phyloP scores from a whole-genome alignment of 108 stramenopile species.

The Epithemia pelagica region DNA sequence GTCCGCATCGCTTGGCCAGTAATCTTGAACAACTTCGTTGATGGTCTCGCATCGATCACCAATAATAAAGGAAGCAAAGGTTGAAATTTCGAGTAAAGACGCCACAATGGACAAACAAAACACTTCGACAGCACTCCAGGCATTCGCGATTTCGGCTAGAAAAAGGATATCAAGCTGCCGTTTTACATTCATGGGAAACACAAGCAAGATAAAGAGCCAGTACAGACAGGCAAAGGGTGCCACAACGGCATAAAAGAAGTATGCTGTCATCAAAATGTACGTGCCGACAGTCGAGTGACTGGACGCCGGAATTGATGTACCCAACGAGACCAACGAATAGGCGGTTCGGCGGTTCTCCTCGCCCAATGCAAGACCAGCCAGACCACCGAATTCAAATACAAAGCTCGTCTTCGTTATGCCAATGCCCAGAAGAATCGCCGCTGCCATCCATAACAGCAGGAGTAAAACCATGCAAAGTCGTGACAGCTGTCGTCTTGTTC shows the following conservation, averaged over 20 bases:
- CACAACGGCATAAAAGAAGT: conserved; percentile 81
- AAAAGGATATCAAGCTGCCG: conserved; percentile 41
- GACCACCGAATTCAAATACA: conserved; percentile 78
- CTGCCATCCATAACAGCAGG: conserved; percentile 8
- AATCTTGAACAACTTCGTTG: conserved; percentile 42
- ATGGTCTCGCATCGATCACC: conserved; percentile 69
- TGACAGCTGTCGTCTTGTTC: conserved; percentile 15
- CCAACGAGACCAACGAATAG: conserved; percentile 77
- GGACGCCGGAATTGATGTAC: conserved; percentile 52
- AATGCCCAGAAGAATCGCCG: conserved; percentile 20
- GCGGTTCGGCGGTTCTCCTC: conserved; percentile 22
- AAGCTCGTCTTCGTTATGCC: conserved; percentile 53
- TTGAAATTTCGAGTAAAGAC: conserved; percentile 71
- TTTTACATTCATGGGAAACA: conserved; percentile 64
- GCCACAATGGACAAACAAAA: conserved; percentile 75
- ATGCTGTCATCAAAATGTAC: conserved; percentile 52
- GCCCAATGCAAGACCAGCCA: conserved; percentile 71
- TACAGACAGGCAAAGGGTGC: conserved; percentile 72
- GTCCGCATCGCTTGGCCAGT: conserved; percentile 22
- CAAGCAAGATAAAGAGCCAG: conserved; percentile 50
- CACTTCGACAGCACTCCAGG: conserved; percentile 89
- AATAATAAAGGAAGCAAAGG: conserved; percentile 80
- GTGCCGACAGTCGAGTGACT: conserved; percentile 60
- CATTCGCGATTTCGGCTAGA: conserved; percentile 76
- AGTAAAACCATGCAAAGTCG: conserved; percentile 11